These are phyloP conservation scores for Aegilops longissima DNA, from an alignment of 176 grass and related monocot genomes.

Conservation along the genomic window DNA sequence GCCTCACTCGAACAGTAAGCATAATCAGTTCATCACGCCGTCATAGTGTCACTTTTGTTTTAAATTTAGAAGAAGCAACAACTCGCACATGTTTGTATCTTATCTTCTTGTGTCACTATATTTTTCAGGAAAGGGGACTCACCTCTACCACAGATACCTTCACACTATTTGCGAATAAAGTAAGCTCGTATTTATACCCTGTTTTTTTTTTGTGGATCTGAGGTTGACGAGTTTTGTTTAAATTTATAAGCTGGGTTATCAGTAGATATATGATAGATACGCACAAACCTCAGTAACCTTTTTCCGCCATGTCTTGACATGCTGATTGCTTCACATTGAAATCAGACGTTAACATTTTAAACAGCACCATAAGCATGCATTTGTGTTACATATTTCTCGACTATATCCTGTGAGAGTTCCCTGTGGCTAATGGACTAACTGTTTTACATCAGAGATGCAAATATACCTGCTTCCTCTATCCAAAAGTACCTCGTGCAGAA, in stretches of 20 bases:
- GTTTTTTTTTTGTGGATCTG: not conserved
- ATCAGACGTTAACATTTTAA: not conserved
- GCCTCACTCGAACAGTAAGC: constrained; percentile 65
- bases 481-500: constrained; percentile 81
- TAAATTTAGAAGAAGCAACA: constrained; percentile 12
- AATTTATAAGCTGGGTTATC: not conserved
- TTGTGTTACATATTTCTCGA: not conserved
- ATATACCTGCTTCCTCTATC: constrained; percentile 74
- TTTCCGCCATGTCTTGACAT: not conserved
- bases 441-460: constrained; percentile 56
- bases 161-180: constrained; percentile 74
- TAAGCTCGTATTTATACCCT: constrained; percentile 42
- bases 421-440: constrained; percentile 6
- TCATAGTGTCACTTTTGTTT: not conserved
- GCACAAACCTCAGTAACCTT: constrained; percentile 2
- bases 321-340: not conserved
- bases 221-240: not conserved
- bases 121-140: constrained; percentile 65
- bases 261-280: constrained; percentile 10
- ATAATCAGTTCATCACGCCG: not conserved
- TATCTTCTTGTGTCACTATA: constrained; percentile 22
- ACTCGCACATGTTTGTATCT: constrained; percentile 25
- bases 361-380: not conserved
- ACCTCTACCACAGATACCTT: constrained; percentile 65
- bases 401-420: not conserved